These are phyloP conservation scores for Botryococcus braunii DNA, from an alignment of 163 green algal species.

Conservation along the genomic window DNA sequence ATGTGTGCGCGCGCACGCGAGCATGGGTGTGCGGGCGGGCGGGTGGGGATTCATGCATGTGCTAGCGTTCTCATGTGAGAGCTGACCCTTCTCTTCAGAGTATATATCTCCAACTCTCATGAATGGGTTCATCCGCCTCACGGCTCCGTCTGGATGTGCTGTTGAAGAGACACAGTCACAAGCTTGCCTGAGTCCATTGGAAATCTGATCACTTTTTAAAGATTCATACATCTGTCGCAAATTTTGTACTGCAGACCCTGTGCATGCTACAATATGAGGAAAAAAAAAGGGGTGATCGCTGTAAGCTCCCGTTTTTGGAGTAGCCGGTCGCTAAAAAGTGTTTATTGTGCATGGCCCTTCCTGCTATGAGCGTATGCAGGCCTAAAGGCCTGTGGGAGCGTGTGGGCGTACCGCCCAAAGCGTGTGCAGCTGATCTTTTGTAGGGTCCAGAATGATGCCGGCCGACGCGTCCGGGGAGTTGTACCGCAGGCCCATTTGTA, in stretches of 20 bases:
- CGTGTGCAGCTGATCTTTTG: not conserved
- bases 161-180: no score
- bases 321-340: not conserved
- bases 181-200: no score
- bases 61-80: no score
- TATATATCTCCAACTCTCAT: no score
- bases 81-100: no score
- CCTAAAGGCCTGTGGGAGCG: not conserved
- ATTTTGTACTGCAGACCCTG: not conserved
- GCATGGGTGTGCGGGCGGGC: no score
- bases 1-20: no score
- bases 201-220: no score
- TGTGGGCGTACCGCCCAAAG: conserved; percentile 10
- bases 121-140: no score
- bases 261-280: not conserved
- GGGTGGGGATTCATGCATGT: no score
- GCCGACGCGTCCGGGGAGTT: conserved; percentile 17
- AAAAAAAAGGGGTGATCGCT: not conserved
- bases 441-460: conserved; percentile 20
- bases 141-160: no score
- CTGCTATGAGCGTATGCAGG: not conserved
- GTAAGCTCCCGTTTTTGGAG: not conserved
- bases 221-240: no score
- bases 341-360: not conserved
- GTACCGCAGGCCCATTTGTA: conserved; percentile 30